Evolutionary conservation across 306 rosid species (phyloP), one percentile per base, ranked within the genome.

Genomic region (Dalbergia oliveri): DNA sequence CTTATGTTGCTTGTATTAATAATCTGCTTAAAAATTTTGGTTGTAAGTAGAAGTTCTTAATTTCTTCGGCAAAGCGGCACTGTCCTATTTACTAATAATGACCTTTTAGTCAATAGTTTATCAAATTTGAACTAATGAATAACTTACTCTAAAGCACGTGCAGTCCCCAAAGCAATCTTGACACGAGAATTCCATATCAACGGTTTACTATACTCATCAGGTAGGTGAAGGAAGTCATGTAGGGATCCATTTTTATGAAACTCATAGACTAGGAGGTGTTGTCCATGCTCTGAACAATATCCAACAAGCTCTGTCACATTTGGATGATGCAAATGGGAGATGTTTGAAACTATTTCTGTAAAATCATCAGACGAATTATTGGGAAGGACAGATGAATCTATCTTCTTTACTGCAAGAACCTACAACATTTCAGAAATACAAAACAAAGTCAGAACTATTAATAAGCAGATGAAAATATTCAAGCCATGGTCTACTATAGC

Each of bases 281-380:
- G 97, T 63, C 97, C 98, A 72, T 96, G 97, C 90, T 96, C 99
- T 14, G 93, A 90, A 88, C 99, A 96, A 85, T 96, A 96, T 44
- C 99, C 99, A 83, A 84, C 89, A 68, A 96, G 91, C 91, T 91
- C 97, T 9, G 98, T 91, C 34, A 96, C 92, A 86, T 96, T 93
- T 26, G 94, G 90, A 78, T 96, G 97, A 81, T 96, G 97, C 87
- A 93, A 86, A 66, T 83, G 87, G 45, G 97, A 93, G 72, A 93
- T 83, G 77, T 87, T 85, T 37, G 92, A 88, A 80, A 96, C 92
- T 5, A 96, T 63, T 84, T 91, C 94, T 3, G 79, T 80, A 87
- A 96, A 96, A 68, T 89, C 91, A 1, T 88, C 94, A 10, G 92
- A 82, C 62, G 78, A 31, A 72, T 83, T 85, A 49, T 87, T 60